Evolutionary conservation across 2,329 filamentous ascomycete species (phyloP).

Genomic region (Alternaria longipes): DNA sequence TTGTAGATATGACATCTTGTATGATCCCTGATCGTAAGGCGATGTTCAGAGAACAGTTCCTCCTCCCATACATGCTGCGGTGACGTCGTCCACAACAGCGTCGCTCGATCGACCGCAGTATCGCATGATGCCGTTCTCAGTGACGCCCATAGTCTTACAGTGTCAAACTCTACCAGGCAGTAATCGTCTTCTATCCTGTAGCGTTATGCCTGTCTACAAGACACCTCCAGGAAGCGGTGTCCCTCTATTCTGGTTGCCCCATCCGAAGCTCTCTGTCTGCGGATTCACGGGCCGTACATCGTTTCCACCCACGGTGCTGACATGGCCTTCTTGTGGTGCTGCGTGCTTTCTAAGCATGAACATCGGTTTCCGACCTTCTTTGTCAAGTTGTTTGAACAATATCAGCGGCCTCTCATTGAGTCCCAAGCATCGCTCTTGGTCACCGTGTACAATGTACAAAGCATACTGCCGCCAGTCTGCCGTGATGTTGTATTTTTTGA

Average conservation of each 20-base stretch:
- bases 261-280: slow-evolving; percentile 32
- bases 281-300: slow-evolving; percentile 37
- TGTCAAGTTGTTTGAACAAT: slow-evolving; percentile 95
- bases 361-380: slow-evolving; percentile 98
- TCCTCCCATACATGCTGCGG: not conserved
- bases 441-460: slow-evolving; percentile 97
- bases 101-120: not conserved
- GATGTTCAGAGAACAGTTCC: not conserved
- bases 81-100: not conserved
- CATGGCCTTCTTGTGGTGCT: slow-evolving; percentile 60
- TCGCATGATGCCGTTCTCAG: not conserved
- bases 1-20: slow-evolving; percentile 1
- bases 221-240: slow-evolving; percentile 39
- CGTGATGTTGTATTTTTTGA: slow-evolving; percentile 98
- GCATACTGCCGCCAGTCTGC: slow-evolving; percentile 98
- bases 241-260: slow-evolving; percentile 35
- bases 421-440: slow-evolving; percentile 92
- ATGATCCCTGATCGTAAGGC: not conserved
- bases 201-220: slow-evolving; percentile 16
- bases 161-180: slow-evolving; percentile 3
- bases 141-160: slow-evolving; percentile 11
- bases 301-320: slow-evolving; percentile 51
- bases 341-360: slow-evolving; percentile 87
- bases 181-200: not conserved
- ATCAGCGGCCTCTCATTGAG: slow-evolving; percentile 94